Conservation (phyloP, 2,329 filamentous ascomycete genomes). For the Diplodia corticola region DNA sequence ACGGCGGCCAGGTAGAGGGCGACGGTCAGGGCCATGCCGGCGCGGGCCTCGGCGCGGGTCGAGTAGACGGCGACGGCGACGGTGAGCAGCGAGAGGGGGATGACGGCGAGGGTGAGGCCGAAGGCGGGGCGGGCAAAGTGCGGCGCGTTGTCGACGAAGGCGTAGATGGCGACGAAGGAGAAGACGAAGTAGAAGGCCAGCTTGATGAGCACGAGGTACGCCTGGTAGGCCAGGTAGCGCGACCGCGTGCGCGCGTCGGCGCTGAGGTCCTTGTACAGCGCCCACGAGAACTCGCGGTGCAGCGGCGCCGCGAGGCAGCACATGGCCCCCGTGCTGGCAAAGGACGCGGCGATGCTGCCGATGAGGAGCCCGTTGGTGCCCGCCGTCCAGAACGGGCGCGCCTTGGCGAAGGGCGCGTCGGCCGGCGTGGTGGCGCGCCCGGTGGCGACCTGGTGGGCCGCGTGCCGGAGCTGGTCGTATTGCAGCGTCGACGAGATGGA, state of each 20-base stretch:
- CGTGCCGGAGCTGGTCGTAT: slow-evolving; percentile 24
- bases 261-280: slow-evolving; percentile 28
- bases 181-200: slow-evolving; percentile 28
- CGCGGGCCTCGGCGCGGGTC: slow-evolving; percentile 24
- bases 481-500: slow-evolving; percentile 28
- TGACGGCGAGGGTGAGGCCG: slow-evolving; percentile 29
- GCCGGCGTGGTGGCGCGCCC: not conserved
- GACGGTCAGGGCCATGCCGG: slow-evolving; percentile 26
- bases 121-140: slow-evolving; percentile 33
- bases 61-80: slow-evolving; percentile 25
- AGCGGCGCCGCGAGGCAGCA: slow-evolving; percentile 23
- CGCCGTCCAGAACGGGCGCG: slow-evolving; percentile 23
- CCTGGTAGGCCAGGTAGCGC: slow-evolving; percentile 26
- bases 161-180: slow-evolving; percentile 29
- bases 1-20: slow-evolving; percentile 27
- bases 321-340: slow-evolving; percentile 14
- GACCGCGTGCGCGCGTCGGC: slow-evolving; percentile 24
- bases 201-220: slow-evolving; percentile 29
- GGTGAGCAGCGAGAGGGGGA: slow-evolving; percentile 28
- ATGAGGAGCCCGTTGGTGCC: slow-evolving; percentile 15
- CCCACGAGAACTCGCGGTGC: slow-evolving; percentile 28
- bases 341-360: slow-evolving; percentile 7
- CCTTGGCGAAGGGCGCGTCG: slow-evolving; percentile 26
- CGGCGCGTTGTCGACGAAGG: slow-evolving; percentile 27
- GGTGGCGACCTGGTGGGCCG: not conserved